Conservation (phyloP, 2,329 filamentous ascomycete species). For the Botrytis pseudocinerea region DNA sequence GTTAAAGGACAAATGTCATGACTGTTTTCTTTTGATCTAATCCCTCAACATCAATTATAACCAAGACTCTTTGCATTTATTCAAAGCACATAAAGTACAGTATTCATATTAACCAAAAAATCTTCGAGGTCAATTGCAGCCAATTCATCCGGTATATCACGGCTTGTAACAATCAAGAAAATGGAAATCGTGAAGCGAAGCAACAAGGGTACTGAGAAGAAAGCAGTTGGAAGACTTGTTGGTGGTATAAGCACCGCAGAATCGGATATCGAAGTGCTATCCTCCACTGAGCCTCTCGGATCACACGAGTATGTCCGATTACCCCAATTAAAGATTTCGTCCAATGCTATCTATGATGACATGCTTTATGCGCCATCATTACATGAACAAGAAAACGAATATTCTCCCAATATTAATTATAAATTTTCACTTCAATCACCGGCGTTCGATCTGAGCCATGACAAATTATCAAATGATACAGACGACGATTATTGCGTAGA, state of each 20-base stretch:
- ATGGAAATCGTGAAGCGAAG: not conserved
- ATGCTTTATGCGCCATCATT: not conserved
- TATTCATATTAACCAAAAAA: not conserved
- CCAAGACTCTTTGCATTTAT: not conserved
- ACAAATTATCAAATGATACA: not conserved
- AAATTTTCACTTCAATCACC: not conserved
- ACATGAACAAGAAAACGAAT: not conserved
- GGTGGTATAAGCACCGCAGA: not conserved
- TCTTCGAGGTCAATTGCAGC: not conserved
- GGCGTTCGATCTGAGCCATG: not conserved
- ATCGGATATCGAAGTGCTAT: not conserved
- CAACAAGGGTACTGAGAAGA: not conserved
- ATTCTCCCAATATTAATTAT: not conserved
- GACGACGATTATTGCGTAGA: not conserved
- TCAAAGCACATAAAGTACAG: not conserved
- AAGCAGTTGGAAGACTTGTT: not conserved
- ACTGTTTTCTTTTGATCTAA: not conserved
- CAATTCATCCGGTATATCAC: not conserved
- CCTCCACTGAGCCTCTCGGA: not conserved
- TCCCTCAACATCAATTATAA: not conserved
- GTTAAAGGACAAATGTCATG: not conserved
- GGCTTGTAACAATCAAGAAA: not conserved
- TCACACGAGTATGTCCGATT: not conserved
- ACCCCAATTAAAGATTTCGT: rapidly evolving
- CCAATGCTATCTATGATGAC: not conserved